phyloP scores from a whole-genome alignment of 2,329 filamentous ascomycete genomes.

The Neopestalotiopsis sp. region DNA sequence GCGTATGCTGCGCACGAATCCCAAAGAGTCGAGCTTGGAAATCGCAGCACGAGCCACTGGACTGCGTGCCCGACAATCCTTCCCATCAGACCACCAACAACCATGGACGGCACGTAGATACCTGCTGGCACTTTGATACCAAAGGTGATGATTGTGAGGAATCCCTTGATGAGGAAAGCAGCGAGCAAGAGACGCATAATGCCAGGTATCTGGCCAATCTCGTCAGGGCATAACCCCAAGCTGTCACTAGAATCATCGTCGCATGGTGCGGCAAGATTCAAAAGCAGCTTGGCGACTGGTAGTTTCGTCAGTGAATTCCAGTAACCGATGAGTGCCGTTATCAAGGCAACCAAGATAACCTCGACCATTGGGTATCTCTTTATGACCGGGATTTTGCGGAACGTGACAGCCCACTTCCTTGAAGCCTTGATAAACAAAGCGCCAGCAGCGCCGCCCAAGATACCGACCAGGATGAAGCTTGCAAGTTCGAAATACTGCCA shows the following conservation, averaged over 20 bases:
- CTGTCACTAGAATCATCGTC: constrained; percentile 67
- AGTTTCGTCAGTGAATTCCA: constrained; percentile 93
- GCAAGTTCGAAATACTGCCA: constrained; percentile 94
- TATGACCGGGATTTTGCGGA: constrained; percentile 80
- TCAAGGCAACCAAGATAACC: constrained; percentile 82
- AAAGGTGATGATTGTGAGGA: constrained; percentile 89
- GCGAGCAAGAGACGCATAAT: constrained; percentile 74
- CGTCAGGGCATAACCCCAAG: constrained; percentile 78
- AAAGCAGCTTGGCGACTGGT: constrained; percentile 86
- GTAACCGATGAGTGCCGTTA: constrained; percentile 86
- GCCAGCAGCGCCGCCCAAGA: constrained; percentile 82
- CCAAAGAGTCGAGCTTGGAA: constrained; percentile 76
- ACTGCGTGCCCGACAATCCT: constrained; percentile 85
- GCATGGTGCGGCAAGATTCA: constrained; percentile 90
- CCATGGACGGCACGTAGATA: constrained; percentile 99
- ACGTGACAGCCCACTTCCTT: constrained; percentile 84
- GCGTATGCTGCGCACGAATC: constrained; percentile 72
- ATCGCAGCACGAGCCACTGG: constrained; percentile 79
- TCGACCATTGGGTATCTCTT: constrained; percentile 86
- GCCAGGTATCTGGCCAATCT: constrained; percentile 75
- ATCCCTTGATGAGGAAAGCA: constrained; percentile 88
- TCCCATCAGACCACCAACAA: constrained; percentile 91
- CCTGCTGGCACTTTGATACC: constrained; percentile 96
- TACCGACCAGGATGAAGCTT: constrained; percentile 83
- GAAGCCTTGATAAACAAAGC: constrained; percentile 98